phyloP scores from a whole-genome alignment of 768 basidiomycete genomes.

The Nevesoporus exiguus region DNA sequence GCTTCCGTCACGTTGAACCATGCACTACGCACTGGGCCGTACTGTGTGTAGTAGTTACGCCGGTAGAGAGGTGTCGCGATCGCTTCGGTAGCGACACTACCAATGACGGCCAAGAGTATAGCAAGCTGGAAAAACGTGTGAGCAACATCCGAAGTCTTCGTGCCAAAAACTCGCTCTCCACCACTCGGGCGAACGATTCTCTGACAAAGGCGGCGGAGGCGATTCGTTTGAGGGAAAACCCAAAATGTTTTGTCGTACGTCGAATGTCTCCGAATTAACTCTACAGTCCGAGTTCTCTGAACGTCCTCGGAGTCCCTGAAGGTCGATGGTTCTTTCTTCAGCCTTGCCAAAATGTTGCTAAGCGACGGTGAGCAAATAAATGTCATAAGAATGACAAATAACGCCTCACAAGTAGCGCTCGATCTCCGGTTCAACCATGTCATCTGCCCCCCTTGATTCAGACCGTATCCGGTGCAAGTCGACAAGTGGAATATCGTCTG shows the following conservation, averaged over 20 bases:
- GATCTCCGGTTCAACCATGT: slow-evolving; percentile 53
- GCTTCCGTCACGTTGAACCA: slow-evolving; percentile 90
- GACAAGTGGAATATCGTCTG: slow-evolving; percentile 57
- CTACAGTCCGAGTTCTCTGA: slow-evolving; percentile 67
- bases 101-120: slow-evolving; percentile 73
- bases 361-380: slow-evolving; percentile 4
- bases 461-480: slow-evolving; percentile 43
- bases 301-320: slow-evolving; percentile 59
- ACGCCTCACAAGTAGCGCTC: slow-evolving; percentile 67
- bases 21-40: slow-evolving; percentile 61
- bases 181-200: slow-evolving; percentile 76
- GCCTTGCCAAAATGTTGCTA: slow-evolving; percentile 67
- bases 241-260: slow-evolving; percentile 89
- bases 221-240: slow-evolving; percentile 79
- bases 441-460: slow-evolving; percentile 28
- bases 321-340: slow-evolving; percentile 39
- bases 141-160: slow-evolving; percentile 56
- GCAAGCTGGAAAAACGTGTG: slow-evolving; percentile 72
- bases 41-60: slow-evolving; percentile 55
- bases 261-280: slow-evolving; percentile 87
- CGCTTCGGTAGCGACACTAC: slow-evolving; percentile 76
- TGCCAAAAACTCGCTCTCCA: slow-evolving; percentile 87
- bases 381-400: background rate
- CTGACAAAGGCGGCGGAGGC: slow-evolving; percentile 73
- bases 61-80: slow-evolving; percentile 86